Conservation (phyloP, 768 basidiomycete species). For the Tubosaeta brunneosetosa region DNA sequence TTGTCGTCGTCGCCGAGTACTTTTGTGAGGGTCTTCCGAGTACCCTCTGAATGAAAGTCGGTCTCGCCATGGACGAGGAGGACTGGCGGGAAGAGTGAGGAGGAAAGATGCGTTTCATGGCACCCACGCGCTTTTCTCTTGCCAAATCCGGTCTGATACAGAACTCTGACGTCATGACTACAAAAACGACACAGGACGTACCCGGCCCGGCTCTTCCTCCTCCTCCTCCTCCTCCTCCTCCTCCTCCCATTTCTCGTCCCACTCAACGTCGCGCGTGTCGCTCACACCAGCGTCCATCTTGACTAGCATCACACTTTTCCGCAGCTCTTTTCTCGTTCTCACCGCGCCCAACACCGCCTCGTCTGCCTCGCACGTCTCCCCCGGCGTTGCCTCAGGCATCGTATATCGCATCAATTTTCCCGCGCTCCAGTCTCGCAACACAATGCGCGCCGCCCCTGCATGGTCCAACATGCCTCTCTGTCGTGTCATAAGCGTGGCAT, state of each 20-base stretch:
- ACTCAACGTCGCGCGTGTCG: slow-evolving; percentile 40
- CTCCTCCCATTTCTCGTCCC: slow-evolving; percentile 36
- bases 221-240: slow-evolving; percentile 40
- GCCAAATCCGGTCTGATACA: slow-evolving; percentile 18
- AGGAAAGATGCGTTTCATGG: slow-evolving; percentile 2
- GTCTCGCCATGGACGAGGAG: slow-evolving; percentile 41
- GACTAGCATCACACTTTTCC: slow-evolving; percentile 57
- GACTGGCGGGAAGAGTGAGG: background rate
- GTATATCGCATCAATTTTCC: slow-evolving; percentile 74
- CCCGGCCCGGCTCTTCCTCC: slow-evolving; percentile 41
- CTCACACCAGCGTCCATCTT: slow-evolving; percentile 39
- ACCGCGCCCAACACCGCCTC: slow-evolving; percentile 44
- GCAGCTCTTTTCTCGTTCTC: slow-evolving; percentile 60
- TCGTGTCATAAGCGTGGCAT: slow-evolving; percentile 10
- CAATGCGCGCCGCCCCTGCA: slow-evolving; percentile 66
- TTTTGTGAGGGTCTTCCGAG: slow-evolving; percentile 62
- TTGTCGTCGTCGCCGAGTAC: slow-evolving; percentile 37
- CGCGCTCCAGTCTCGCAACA: slow-evolving; percentile 81
- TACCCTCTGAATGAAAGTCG: slow-evolving; percentile 55
- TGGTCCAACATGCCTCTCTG: slow-evolving; percentile 73
- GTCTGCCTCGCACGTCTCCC: slow-evolving; percentile 35
- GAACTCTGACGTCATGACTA: slow-evolving; percentile 19
- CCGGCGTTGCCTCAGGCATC: slow-evolving; percentile 37
- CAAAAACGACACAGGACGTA: slow-evolving; percentile 36
- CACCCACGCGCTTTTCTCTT: slow-evolving; percentile 20